Evolutionary conservation across 2,329 filamentous ascomycete genomes (phyloP).

Genomic region (Penicillium glabrum): DNA sequence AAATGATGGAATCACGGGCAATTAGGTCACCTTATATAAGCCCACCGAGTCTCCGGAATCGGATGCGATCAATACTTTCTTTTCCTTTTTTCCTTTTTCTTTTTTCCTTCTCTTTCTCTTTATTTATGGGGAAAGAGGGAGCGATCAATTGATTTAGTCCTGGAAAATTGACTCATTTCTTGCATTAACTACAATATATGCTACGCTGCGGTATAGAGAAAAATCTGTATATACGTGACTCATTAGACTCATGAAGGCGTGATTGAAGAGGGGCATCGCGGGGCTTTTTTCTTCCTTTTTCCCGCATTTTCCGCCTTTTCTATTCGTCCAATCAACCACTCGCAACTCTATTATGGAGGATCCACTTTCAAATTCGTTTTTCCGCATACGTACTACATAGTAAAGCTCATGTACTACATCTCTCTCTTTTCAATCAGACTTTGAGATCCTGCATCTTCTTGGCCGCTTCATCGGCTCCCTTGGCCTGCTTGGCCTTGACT

Average conservation of each 20-base stretch:
- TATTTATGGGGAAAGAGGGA: not conserved
- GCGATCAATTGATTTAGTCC: not conserved
- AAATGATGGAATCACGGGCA: conserved; percentile 9
- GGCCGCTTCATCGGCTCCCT: conserved; percentile 34
- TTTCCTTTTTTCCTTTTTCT: too few species aligned
- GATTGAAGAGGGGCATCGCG: conserved; percentile 10
- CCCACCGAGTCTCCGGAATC: conserved; percentile 18
- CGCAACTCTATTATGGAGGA: not conserved
- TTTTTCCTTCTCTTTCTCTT: too few species aligned
- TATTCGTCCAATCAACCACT: not conserved
- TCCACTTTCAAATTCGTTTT: not conserved
- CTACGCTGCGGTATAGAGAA: not conserved
- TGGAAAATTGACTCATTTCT: too few species aligned
- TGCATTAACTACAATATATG: too few species aligned
- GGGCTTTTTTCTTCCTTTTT: conserved; percentile 12
- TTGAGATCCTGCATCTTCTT: conserved; percentile 44
- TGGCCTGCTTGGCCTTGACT: conserved; percentile 44
- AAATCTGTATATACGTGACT: not conserved
- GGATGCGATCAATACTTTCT: not conserved
- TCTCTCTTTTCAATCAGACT: conserved; percentile 23
- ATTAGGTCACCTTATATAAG: conserved; percentile 18
- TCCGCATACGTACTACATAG: not conserved
- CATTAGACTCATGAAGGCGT: conserved; percentile 2
- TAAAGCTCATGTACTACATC: not conserved
- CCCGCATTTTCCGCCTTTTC: not conserved